A percentile compares a stretch with the other conserved stretches of the same genome.
Conservation (phyloP, 768 basidiomycete species). For the Kwoniella newhampshirensis region DNA sequence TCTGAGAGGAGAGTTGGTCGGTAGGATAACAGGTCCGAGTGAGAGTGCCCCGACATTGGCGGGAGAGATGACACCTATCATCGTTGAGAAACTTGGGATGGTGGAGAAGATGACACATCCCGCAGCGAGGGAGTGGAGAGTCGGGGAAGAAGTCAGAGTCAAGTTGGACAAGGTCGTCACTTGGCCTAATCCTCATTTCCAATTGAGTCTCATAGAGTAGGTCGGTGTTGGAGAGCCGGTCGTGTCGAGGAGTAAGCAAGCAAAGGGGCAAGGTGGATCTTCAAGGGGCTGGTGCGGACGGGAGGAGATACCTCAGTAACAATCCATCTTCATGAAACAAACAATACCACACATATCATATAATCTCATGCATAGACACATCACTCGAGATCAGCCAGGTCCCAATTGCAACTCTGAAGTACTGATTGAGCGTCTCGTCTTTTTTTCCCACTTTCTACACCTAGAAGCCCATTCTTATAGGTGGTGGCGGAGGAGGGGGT, state of each 20-base stretch:
- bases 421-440: no score
- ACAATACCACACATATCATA: no score
- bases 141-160: constrained; percentile 33
- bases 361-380: not conserved
- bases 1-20: constrained; percentile 13
- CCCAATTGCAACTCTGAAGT: no score
- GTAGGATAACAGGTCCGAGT: constrained; percentile 15
- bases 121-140: not conserved
- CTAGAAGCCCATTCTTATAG: constrained; percentile 43
- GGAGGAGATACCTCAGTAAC: no score
- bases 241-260: no score
- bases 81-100: constrained; percentile 18
- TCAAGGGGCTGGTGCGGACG: no score
- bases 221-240: no score
- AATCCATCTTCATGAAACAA: no score
- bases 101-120: constrained; percentile 5
- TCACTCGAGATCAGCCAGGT: no score
- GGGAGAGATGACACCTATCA: constrained; percentile 14
- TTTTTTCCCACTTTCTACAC: not conserved
- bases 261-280: not conserved
- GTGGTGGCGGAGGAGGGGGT: constrained; percentile 34
- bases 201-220: constrained; percentile 6
- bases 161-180: constrained; percentile 13
- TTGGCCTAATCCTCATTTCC: constrained; percentile 29
- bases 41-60: not conserved